Conservation (phyloP, 192 early-diverging fungal species). For the Coemansia biformis region DNA sequence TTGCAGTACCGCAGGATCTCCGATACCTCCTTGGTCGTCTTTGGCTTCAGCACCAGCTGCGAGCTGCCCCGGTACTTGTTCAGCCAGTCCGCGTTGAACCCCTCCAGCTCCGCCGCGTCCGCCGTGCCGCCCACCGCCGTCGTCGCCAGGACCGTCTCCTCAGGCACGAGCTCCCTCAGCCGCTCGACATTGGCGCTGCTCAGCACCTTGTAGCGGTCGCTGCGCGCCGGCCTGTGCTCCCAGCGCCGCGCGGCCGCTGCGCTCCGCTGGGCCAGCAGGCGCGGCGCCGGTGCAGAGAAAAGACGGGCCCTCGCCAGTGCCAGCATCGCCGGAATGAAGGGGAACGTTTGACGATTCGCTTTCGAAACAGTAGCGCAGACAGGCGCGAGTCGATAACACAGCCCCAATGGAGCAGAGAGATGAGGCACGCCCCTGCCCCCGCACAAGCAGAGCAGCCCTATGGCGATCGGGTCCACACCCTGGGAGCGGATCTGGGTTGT, state of each 20-base stretch:
- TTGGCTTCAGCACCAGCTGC: slow-evolving; percentile 78
- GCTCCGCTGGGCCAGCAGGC: neutral
- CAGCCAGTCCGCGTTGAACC: slow-evolving; percentile 91
- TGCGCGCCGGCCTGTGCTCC: slow-evolving; percentile 37
- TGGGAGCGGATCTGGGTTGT: too few relatives aligned
- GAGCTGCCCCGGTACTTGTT: slow-evolving; percentile 85
- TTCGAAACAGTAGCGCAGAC: too few relatives aligned
- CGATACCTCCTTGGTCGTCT: slow-evolving; percentile 77
- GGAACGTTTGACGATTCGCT: too few relatives aligned
- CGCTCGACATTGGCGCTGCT: slow-evolving; percentile 54
- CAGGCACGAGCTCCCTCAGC: slow-evolving; percentile 54
- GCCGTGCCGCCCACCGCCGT: slow-evolving; percentile 32
- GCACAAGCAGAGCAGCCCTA: too few relatives aligned
- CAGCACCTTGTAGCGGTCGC: slow-evolving; percentile 44
- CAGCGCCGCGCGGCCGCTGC: neutral
- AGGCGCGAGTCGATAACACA: slow-evolving; percentile 10
- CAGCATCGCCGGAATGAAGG: too few relatives aligned
- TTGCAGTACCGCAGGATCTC: slow-evolving; percentile 85
- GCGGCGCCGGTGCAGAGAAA: neutral
- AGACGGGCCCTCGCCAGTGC: slow-evolving; percentile 10
- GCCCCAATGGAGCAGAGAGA: too few relatives aligned
- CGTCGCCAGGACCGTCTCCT: slow-evolving; percentile 44
- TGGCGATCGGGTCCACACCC: too few relatives aligned
- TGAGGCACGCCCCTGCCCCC: too few relatives aligned
- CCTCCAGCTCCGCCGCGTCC: slow-evolving; percentile 56